phyloP scores from a whole-genome alignment of 768 basidiomycete genomes.

The Phylloporus rhodoxanthus region DNA sequence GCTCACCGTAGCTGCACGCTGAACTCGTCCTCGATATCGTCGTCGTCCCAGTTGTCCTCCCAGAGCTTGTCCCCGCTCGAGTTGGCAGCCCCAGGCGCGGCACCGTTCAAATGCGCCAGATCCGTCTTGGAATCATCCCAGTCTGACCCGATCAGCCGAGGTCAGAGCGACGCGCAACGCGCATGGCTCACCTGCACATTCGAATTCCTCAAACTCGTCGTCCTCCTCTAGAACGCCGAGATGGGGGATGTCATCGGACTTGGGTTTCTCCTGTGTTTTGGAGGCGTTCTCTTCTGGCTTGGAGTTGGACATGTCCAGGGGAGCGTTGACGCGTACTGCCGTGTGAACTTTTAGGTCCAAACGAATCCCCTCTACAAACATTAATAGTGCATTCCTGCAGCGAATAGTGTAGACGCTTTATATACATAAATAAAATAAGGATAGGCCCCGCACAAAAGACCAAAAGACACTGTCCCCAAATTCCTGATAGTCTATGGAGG shows the following conservation, averaged over 20 bases:
- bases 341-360: slow-evolving; percentile 25
- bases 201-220: slow-evolving; percentile 95
- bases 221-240: slow-evolving; percentile 94
- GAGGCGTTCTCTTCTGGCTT: slow-evolving; percentile 33
- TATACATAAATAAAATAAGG: slow-evolving; percentile 32
- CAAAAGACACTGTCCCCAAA: slow-evolving; percentile 9
- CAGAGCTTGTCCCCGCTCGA: slow-evolving; percentile 88
- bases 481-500: slow-evolving; percentile 11
- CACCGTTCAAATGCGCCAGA: slow-evolving; percentile 68
- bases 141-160: slow-evolving; percentile 38
- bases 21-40: slow-evolving; percentile 97
- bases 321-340: slow-evolving; percentile 15
- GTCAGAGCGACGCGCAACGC: not conserved
- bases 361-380: slow-evolving; percentile 1
- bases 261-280: slow-evolving; percentile 33
- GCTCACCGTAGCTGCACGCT: slow-evolving; percentile 88
- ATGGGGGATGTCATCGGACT: slow-evolving; percentile 49
- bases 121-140: slow-evolving; percentile 87
- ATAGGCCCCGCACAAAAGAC: slow-evolving; percentile 19
- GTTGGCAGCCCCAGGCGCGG: slow-evolving; percentile 67
- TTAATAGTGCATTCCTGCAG: not conserved
- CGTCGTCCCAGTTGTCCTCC: slow-evolving; percentile 99
- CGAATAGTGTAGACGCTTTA: slow-evolving; percentile 1
- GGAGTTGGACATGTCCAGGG: slow-evolving; percentile 40
- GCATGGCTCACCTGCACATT: slow-evolving; percentile 60